Conservation (phyloP, 768 basidiomycete species). For the Porpolomopsis calyptriformis region DNA sequence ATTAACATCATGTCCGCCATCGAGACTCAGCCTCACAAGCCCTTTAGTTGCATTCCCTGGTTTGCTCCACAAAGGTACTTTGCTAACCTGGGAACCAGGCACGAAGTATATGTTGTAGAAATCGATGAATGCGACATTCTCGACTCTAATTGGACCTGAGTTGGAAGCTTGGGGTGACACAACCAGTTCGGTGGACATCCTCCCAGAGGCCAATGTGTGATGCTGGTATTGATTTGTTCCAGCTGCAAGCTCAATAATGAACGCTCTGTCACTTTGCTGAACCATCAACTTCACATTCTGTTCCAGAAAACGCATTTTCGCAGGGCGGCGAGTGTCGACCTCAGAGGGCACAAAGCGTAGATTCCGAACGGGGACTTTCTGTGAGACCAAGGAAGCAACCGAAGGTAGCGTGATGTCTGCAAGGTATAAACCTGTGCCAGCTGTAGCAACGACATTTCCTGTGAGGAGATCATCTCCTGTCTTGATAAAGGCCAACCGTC, state of each 20-base stretch:
- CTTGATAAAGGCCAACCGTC: constrained; percentile 56
- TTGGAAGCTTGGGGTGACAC: constrained; percentile 24
- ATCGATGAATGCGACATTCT: constrained; percentile 54
- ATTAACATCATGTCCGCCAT: constrained; percentile 63
- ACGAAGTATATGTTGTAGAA: constrained; percentile 57
- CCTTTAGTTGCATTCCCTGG: constrained; percentile 57
- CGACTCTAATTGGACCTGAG: constrained; percentile 16
- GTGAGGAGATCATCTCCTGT: constrained; percentile 48
- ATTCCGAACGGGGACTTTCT: constrained; percentile 34
- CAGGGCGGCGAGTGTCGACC: constrained; percentile 31
- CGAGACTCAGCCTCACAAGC: constrained; percentile 52
- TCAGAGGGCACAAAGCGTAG: constrained; percentile 42
- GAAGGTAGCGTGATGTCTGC: constrained; percentile 46
- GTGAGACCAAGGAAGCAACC: constrained; percentile 11
- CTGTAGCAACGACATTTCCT: constrained; percentile 56
- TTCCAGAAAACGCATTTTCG: constrained; percentile 49
- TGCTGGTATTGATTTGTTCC: constrained; percentile 38
- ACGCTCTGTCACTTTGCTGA: constrained; percentile 41
- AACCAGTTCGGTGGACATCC: constrained; percentile 47
- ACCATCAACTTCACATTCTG: constrained; percentile 44
- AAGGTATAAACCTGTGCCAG: constrained; percentile 51
- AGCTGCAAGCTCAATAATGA: constrained; percentile 39
- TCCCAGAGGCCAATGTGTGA: constrained; percentile 40
- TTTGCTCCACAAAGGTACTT: constrained; percentile 53
- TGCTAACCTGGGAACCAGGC: constrained; percentile 28